phyloP scores from a whole-genome alignment of 1,139 yeast species.

The Blastobotrys capitulatus region DNA sequence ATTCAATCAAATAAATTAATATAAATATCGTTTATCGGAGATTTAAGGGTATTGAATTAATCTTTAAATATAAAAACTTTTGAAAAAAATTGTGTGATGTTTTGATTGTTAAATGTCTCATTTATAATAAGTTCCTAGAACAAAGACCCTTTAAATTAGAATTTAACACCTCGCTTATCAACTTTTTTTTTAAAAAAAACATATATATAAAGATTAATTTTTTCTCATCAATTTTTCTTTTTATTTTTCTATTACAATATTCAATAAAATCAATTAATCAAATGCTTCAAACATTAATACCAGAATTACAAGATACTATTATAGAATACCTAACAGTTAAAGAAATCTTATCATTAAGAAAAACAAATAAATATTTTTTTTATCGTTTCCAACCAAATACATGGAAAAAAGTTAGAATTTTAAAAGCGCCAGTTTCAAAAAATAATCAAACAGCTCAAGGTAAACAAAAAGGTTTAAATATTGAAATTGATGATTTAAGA shows the following conservation, averaged over 20 bases:
- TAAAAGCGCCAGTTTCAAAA: not conserved
- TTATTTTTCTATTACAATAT: not conserved
- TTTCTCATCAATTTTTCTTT: not conserved
- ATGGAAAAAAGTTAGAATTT: not conserved
- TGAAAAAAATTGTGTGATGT: too few species aligned
- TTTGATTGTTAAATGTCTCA: not conserved
- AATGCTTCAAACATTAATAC: not conserved
- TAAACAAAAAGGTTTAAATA: not conserved
- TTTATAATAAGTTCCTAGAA: not conserved
- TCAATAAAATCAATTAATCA: too few species aligned
- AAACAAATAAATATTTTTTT: not conserved
- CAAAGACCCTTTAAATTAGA: not conserved
- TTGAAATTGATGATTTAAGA: not conserved
- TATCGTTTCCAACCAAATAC: not conserved
- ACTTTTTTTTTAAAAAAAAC: too few species aligned
- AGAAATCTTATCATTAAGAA: not conserved
- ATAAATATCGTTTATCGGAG: too few species aligned
- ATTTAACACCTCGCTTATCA: not conserved
- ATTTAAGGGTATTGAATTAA: too few species aligned
- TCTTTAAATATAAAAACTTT: too few species aligned
- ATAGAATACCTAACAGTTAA: not conserved
- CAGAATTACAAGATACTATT: not conserved
- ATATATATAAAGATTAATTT: too few species aligned
- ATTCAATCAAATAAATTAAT: too few species aligned
- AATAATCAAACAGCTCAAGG: not conserved